Conservation (phyloP, 345 rosid species). For the Turritis glabra region DNA sequence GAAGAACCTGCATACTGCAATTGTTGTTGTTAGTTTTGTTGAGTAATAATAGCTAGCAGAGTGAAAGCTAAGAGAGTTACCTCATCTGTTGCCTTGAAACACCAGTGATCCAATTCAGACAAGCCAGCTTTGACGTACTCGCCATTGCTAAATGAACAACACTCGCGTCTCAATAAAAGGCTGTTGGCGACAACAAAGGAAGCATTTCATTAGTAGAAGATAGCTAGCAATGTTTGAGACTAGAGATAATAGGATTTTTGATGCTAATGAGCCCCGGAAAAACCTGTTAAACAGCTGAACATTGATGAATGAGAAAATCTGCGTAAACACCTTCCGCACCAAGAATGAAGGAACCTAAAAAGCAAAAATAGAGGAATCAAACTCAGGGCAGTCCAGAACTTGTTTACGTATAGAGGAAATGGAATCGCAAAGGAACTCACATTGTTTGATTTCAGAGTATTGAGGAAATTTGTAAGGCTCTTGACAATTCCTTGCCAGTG, state of each 20-base stretch:
- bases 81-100: constrained; percentile 93
- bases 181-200: constrained; percentile 39
- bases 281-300: constrained; percentile 98
- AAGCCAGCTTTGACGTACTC: constrained; percentile 92
- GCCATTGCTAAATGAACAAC: constrained; percentile 95
- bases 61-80: constrained; percentile 39
- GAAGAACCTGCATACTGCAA: constrained; percentile 90
- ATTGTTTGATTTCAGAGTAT: constrained; percentile 71
- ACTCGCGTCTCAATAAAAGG: constrained; percentile 83
- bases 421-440: constrained; percentile 35
- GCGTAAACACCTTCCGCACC: constrained; percentile 92
- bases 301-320: constrained; percentile 94
- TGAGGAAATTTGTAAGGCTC: constrained; percentile 87
- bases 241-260: neutral
- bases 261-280: neutral
- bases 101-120: constrained; percentile 96
- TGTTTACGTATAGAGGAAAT: neutral
- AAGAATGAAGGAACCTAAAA: constrained; percentile 89
- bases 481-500: constrained; percentile 98
- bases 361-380: neutral
- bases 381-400: neutral
- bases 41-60: neutral
- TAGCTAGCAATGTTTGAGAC: neutral
- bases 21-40: constrained; percentile 1
- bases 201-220: neutral